These are phyloP conservation scores for Blastomyces percursus DNA, from an alignment of 2,329 filamentous ascomycete species.

Conservation along the genomic window DNA sequence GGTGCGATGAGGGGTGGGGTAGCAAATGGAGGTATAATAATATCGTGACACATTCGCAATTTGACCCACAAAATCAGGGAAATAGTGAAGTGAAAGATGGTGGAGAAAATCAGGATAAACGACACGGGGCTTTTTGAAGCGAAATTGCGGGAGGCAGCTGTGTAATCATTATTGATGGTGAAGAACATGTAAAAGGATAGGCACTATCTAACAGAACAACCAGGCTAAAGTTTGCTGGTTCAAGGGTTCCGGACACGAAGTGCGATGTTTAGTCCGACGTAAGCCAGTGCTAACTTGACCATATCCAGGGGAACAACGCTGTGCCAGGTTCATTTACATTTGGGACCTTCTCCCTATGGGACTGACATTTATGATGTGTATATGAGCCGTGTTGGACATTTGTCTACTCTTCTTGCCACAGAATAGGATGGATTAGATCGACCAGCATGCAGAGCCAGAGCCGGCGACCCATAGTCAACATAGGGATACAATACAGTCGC, in stretches of 20 bases:
- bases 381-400: neutral
- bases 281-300: neutral
- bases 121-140: neutral
- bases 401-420: conserved; percentile 12
- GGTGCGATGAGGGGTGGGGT: neutral
- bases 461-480: conserved; percentile 16
- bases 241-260: neutral
- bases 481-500: conserved; percentile 22
- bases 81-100: too few relatives aligned
- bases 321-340: neutral
- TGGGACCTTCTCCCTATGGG: neutral
- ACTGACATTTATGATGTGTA: neutral
- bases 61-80: neutral
- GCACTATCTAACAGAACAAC: too few relatives aligned
- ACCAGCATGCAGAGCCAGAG: conserved; percentile 22
- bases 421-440: conserved; percentile 13
- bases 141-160: neutral
- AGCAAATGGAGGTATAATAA: neutral
- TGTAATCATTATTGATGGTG: neutral
- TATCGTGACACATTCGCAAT: neutral
- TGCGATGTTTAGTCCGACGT: neutral
- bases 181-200: too few relatives aligned
- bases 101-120: neutral
- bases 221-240: neutral
- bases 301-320: neutral